phyloP scores from a whole-genome alignment of 768 basidiomycete species.

The Hysterangium stoloniferum region DNA sequence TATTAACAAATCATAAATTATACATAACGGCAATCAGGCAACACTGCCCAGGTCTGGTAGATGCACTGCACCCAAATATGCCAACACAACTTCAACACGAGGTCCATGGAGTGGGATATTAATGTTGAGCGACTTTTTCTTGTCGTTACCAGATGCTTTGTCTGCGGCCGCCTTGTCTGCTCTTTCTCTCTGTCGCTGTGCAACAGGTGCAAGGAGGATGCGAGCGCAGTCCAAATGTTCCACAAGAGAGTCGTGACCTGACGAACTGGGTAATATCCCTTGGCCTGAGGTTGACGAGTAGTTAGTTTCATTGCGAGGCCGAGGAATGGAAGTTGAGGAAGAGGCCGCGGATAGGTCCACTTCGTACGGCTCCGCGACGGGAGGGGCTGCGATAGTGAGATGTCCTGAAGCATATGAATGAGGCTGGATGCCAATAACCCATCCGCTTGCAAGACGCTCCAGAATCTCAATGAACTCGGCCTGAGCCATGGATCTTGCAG shows the following conservation, averaged over 20 bases:
- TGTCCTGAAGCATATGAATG: conserved; percentile 6
- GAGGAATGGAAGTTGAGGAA: background rate
- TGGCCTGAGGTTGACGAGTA: conserved; percentile 10
- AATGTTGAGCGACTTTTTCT: conserved; percentile 56
- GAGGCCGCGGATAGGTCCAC: background rate
- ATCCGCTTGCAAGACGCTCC: conserved; percentile 71
- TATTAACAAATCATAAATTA: background rate
- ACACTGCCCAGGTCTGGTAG: conserved; percentile 56
- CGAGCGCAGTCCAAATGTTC: conserved; percentile 61
- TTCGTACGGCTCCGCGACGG: too few relatives aligned
- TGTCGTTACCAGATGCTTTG: conserved; percentile 30
- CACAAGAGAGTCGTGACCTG: conserved; percentile 32
- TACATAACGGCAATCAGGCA: background rate
- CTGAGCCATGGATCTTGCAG: conserved; percentile 83
- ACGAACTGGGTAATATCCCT: conserved; percentile 15
- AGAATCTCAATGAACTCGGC: conserved; percentile 83
- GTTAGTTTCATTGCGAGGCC: background rate
- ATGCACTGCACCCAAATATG: conserved; percentile 80
- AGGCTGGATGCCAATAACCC: conserved; percentile 48
- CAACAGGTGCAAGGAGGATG: conserved; percentile 66
- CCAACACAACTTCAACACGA: conserved; percentile 75
- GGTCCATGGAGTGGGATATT: conserved; percentile 83
- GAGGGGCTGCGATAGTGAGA: background rate
- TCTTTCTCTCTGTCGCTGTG: conserved; percentile 52
- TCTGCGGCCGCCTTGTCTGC: conserved; percentile 45